These are phyloP conservation scores for Plantago lanceolata DNA, from an alignment of 305 asterid species.

Conservation along the genomic window DNA sequence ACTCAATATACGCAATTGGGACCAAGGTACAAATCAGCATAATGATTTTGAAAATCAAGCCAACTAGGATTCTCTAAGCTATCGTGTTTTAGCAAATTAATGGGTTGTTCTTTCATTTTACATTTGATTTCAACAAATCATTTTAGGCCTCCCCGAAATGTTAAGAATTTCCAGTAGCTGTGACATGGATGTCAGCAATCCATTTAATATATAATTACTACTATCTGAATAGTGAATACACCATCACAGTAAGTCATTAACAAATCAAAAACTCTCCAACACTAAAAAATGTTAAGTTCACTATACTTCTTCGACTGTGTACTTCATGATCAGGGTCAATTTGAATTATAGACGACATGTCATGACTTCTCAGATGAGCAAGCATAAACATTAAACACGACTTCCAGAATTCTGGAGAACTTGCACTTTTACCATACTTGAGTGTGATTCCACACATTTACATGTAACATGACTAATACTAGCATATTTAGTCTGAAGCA, in stretches of 20 bases:
- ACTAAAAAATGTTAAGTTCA: background rate
- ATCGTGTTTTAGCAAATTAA: background rate
- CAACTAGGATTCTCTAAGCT: background rate
- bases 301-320: background rate
- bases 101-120: background rate
- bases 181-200: conserved; percentile 7
- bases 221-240: background rate
- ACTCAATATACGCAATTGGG: background rate
- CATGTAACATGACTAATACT: background rate
- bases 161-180: conserved; percentile 6
- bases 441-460: background rate
- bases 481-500: background rate
- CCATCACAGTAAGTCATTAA: too few species aligned
- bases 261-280: background rate
- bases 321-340: conserved; percentile 3
- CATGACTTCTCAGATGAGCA: conserved; percentile 10
- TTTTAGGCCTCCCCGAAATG: background rate
- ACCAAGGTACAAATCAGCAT: background rate
- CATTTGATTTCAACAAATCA: background rate
- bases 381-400: conserved; percentile 3
- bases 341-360: background rate
- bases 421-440: conserved; percentile 8
- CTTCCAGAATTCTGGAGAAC: conserved; percentile 7
- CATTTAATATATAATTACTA: background rate
- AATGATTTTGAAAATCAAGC: background rate